These are phyloP conservation scores for Narthecium ossifragum DNA, from an alignment of 106 monocot genomes.

Conservation along the genomic window DNA sequence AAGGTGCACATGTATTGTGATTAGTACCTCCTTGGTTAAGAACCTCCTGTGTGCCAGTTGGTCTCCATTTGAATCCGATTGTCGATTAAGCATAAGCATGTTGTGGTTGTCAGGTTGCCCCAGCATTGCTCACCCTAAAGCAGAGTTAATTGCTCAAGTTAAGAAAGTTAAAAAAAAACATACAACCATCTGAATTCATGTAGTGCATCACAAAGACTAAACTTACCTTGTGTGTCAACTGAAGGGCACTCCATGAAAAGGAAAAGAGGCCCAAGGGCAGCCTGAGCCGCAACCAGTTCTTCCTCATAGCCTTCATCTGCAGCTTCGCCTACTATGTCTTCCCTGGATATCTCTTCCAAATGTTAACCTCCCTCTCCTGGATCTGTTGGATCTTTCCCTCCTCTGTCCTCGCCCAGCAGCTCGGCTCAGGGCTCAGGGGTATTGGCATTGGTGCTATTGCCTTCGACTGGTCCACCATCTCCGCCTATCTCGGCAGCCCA, in stretches of 20 bases:
- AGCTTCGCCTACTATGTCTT: slow-evolving; percentile 35
- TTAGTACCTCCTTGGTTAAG: too few species aligned
- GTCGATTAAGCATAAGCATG: not conserved
- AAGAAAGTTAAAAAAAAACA: not conserved
- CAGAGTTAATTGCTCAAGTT: too few species aligned
- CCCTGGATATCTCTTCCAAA: slow-evolving; percentile 29
- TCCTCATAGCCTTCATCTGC: slow-evolving; percentile 18
- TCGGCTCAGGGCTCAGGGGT: slow-evolving; percentile 19
- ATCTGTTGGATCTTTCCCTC: slow-evolving; percentile 33
- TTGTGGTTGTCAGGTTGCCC: too few species aligned
- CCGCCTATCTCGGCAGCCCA: slow-evolving; percentile 29
- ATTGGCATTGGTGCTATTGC: slow-evolving; percentile 29
- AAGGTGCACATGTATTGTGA: too few species aligned
- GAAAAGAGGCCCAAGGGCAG: slow-evolving; percentile 14
- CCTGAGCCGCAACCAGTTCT: slow-evolving; percentile 21
- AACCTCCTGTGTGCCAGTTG: too few species aligned
- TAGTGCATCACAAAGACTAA: too few species aligned
- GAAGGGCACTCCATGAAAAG: slow-evolving; percentile 53
- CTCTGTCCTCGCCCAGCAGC: slow-evolving; percentile 23
- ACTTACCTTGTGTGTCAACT: not conserved
- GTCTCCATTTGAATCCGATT: not conserved
- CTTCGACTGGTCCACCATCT: slow-evolving; percentile 30
- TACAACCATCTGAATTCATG: too few species aligned
- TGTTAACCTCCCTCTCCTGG: slow-evolving; percentile 26
- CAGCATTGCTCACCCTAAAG: too few species aligned